These are phyloP conservation scores for Blastomyces gilchristii DNA, from an alignment of 2,329 filamentous ascomycete species.

Conservation along the genomic window DNA sequence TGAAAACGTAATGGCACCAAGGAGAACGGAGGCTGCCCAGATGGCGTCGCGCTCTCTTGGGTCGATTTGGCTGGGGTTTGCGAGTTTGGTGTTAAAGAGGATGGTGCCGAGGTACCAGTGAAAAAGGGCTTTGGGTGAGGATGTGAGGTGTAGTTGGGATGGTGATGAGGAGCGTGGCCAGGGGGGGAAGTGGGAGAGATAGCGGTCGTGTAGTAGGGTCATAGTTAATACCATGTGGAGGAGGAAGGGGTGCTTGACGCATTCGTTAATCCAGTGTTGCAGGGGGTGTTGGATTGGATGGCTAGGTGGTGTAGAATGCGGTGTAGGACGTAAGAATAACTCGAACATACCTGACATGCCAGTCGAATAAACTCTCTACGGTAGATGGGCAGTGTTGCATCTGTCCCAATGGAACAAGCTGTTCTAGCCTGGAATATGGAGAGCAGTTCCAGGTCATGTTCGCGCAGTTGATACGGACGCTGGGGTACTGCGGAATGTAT, in stretches of 20 bases:
- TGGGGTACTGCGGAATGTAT: neutral
- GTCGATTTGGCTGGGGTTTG: neutral
- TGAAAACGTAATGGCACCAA: neutral
- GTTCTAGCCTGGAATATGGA: neutral
- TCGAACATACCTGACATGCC: neutral
- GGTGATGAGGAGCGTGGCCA: neutral
- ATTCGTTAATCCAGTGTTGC: neutral
- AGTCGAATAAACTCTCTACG: neutral
- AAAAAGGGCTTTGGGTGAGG: neutral
- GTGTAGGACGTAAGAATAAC: neutral
- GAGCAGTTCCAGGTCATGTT: neutral
- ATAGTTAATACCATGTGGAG: conserved; percentile 1
- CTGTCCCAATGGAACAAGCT: neutral
- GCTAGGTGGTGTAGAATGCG: too few species aligned
- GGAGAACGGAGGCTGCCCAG: neutral
- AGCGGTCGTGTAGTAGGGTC: conserved; percentile 1
- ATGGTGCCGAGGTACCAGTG: neutral
- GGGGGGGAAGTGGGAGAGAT: neutral
- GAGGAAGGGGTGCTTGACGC: neutral
- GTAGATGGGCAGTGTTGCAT: neutral
- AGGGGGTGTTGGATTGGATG: neutral
- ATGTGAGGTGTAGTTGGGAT: neutral
- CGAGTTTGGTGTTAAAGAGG: conserved; percentile 1
- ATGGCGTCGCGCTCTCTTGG: neutral
- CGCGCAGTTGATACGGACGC: neutral